Percentiles rank a stretch among this genome's conserved stretches.
These are phyloP conservation scores for Petunia secreta DNA, from an alignment of 257 asterid genomes.

Conservation along the genomic window DNA sequence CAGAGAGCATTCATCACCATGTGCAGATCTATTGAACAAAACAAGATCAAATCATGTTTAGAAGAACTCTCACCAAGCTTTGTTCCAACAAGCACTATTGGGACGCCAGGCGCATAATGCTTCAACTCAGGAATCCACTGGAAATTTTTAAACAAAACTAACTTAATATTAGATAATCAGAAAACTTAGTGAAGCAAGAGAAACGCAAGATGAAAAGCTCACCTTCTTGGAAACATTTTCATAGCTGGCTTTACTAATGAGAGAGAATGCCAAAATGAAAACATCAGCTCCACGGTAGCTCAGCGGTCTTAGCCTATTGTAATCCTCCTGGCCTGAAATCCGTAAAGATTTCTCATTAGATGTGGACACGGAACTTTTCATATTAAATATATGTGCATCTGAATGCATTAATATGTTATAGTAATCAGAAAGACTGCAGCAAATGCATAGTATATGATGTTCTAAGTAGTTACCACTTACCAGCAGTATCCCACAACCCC, in stretches of 20 bases:
- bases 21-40: background rate
- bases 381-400: background rate
- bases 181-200: background rate
- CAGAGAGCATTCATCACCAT: background rate
- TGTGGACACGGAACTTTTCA: background rate
- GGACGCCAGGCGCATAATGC: slow-evolving; percentile 67
- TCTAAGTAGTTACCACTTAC: slow-evolving; percentile 48
- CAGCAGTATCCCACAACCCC: slow-evolving; percentile 69
- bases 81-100: slow-evolving; percentile 61
- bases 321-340: slow-evolving; percentile 57
- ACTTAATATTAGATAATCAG: slow-evolving; percentile 7
- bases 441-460: background rate
- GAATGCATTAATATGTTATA: no score
- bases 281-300: slow-evolving; percentile 67
- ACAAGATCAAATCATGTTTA: background rate
- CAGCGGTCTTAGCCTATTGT: slow-evolving; percentile 59
- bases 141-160: slow-evolving; percentile 27
- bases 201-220: background rate
- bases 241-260: slow-evolving; percentile 63
- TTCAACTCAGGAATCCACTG: slow-evolving; percentile 70
- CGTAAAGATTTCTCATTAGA: background rate
- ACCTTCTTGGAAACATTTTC: slow-evolving; percentile 65
- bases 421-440: background rate
- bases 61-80: slow-evolving; percentile 49
- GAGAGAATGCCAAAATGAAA: slow-evolving; percentile 64